Base-by-base conservation (phyloP, 2,329 filamentous ascomycete species). In the Scytalidium lignicola region DNA sequence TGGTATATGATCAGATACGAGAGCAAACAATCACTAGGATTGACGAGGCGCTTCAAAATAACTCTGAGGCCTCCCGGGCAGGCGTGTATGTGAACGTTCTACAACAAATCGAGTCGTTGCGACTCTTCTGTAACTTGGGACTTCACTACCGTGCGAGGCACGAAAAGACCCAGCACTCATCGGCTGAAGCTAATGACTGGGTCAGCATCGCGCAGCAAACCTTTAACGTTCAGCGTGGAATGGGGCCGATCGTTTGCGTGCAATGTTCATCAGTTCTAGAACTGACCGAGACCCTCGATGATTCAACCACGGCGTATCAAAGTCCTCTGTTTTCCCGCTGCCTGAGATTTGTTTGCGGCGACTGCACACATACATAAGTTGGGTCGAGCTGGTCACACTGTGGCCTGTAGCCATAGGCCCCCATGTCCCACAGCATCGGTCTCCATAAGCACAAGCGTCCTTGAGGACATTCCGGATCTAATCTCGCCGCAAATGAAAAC, bases 111-210 rank as follows among this genome's bases (percentile, higher is more conserved):
- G 70, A 77, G 22, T 60, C 64, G 0, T 56, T 78, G 48, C 61
- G 74, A 1, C 58, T 74, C 15, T 59, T 76, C 2, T 78, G 75
- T 29, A 70, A 76, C 41, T 56, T 76, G 1, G 74, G 75, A 0
- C 45, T 71, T 0, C 56, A 65, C n/a, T 74, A 74, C 61, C 2
- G 47, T 48, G 3, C 58, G 67, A n/a, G 61, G 69, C 55, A 58
- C 10, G 51, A 50, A 28, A 47, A 45, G n/a, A 26, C 17, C 19
- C n/a, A 53, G 2, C 8, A 20, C 2, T n/a, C 46, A 1, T 42
- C 17, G 40, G 29, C 23, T 26, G 23, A 26, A 26, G 23, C 23
- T 26, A 26, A 26, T 5, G 23, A 26, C 10, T 26, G 18, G 29
- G 19, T 13, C 20, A 28, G 46, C 3, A 23, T 3, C 0, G 13